These are phyloP conservation scores for Lodderomyces parapsilosis DNA, from an alignment of 1,139 yeast species.

Conservation along the genomic window DNA sequence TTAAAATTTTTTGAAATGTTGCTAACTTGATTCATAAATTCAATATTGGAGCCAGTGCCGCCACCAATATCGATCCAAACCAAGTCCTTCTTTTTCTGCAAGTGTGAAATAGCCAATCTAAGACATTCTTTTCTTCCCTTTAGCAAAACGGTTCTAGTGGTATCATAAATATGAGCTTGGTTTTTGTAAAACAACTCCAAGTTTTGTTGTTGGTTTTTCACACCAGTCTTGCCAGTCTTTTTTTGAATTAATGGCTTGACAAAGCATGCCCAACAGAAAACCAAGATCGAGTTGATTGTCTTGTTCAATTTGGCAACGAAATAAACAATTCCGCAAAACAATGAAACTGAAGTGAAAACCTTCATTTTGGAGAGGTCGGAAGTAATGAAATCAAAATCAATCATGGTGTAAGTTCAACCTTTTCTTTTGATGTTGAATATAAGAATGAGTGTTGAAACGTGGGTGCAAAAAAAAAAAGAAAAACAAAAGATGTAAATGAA, in stretches of 20 bases:
- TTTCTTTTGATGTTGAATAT: not conserved
- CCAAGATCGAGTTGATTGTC: constrained; percentile 28
- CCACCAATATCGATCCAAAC: constrained; percentile 89
- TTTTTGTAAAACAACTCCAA: constrained; percentile 71
- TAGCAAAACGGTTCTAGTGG: constrained; percentile 61
- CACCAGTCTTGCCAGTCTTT: constrained; percentile 10
- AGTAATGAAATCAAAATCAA: constrained; percentile 14
- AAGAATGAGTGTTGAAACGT: constrained; percentile 1
- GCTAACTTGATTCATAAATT: constrained; percentile 61
- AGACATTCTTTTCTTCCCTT: constrained; percentile 72
- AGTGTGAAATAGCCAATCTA: constrained; percentile 57
- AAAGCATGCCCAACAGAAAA: constrained; percentile 60
- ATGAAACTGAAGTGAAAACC: constrained; percentile 17
- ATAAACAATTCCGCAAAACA: constrained; percentile 18
- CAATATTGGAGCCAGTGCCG: constrained; percentile 82
- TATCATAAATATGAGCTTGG: constrained; percentile 75
- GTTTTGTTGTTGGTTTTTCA: constrained; percentile 51
- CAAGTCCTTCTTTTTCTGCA: constrained; percentile 41
- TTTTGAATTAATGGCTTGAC: constrained; percentile 60
- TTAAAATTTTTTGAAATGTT: constrained; percentile 53
- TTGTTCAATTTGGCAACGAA: constrained; percentile 23
- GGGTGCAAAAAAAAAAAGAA: constrained; percentile 1
- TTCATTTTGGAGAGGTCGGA: constrained; percentile 15
- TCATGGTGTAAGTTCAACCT: constrained; percentile 10
- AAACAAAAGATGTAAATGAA: constrained; percentile 2